Base-by-base conservation (phyloP, 495 filamentous ascomycete genomes). In the Xylaria flabelliformis region DNA sequence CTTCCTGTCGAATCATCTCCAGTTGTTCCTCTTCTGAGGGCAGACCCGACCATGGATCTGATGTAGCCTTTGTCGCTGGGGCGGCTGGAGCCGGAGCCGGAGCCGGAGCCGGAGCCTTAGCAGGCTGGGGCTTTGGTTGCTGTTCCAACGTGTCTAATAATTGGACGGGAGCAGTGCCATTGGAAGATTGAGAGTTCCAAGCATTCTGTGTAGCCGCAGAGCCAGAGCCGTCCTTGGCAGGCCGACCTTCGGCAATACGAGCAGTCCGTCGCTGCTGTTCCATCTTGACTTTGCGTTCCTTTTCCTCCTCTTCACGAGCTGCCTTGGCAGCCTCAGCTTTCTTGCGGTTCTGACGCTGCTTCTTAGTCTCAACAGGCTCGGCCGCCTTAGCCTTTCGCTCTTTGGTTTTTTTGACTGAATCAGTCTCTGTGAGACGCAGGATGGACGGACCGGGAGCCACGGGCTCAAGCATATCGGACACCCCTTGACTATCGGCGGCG, bases 11-110 rank as follows among this genome's bases (percentile, higher is more conserved):
- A 39, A 93, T 83, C 73, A 91, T 83, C 79, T 91, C 87, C 82
- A 96, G 82, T 83, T 97, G 94, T 81, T 96, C 93, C 77, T 97
- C 94, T 81, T 97, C 94, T 0, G 93, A 93, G 6, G 91, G 92
- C 53, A 92, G 84, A 67, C 86, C 85, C 55, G 84, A 82, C 90
- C 87, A 92, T 72, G 74, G 80, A 42, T 82, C 82, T 12, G 78
- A 70, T 55, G 80, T 80, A 50, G 70, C 53, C 62, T 55, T 74
- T 58, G 76, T 74, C 34, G 69, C 67, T 15, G 82, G 66, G n/a
- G 77, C 56, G 62, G 75, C 44, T 62, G 75, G 34, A 44, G 71
- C 17, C 1, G 26, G 26, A 44, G 71, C 17, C 1, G 26, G 26
- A 29, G 26, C 26, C 64, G 58, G 70, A 15, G 70, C 29, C 63